Percentiles rank a stretch among this genome's conserved stretches.
Evolutionary conservation across 2,329 filamentous ascomycete genomes (phyloP).

Genomic region (Orbilia oligospora): DNA sequence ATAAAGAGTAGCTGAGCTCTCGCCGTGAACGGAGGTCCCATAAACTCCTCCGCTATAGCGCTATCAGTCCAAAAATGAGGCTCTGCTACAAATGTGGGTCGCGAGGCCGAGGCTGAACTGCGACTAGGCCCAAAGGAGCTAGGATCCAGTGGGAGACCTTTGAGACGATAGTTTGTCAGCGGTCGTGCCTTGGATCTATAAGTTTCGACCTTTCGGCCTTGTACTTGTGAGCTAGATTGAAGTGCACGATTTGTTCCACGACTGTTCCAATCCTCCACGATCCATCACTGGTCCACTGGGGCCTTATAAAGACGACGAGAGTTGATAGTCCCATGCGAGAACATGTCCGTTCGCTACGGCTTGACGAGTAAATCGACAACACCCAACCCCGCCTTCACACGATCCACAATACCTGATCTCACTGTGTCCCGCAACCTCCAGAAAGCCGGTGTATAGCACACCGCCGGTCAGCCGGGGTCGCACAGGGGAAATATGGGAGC

Average conservation of each 20-base stretch:
- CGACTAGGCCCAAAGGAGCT: conserved; percentile 37
- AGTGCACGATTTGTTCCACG: conserved; percentile 11
- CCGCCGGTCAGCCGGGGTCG: conserved; percentile 43
- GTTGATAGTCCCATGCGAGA: conserved; percentile 37
- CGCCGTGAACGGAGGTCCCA: conserved; percentile 26
- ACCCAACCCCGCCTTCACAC: conserved; percentile 53
- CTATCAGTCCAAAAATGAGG: conserved; percentile 38
- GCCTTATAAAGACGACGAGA: conserved; percentile 1
- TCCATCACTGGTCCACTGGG: conserved; percentile 1
- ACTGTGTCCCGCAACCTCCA: conserved; percentile 11
- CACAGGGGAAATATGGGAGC: conserved; percentile 57
- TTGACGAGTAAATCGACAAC: conserved; percentile 39
- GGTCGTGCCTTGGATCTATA: conserved; percentile 25
- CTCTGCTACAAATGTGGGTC: conserved; percentile 48
- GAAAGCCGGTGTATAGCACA: conserved; percentile 45
- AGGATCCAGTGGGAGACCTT: conserved; percentile 21
- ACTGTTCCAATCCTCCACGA: conserved; percentile 4
- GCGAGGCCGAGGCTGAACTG: conserved; percentile 40
- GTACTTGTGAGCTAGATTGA: conserved; percentile 4
- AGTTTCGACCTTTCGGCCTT: conserved; percentile 28
- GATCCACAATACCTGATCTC: conserved; percentile 20
- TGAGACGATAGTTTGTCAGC: conserved; percentile 24
- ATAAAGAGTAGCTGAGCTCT: conserved; percentile 17
- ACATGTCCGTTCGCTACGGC: conserved; percentile 49
- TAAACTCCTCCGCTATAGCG: conserved; percentile 7